Evolutionary conservation across 495 filamentous ascomycete genomes (phyloP).

Genomic region (Aspergillus baeticus): DNA sequence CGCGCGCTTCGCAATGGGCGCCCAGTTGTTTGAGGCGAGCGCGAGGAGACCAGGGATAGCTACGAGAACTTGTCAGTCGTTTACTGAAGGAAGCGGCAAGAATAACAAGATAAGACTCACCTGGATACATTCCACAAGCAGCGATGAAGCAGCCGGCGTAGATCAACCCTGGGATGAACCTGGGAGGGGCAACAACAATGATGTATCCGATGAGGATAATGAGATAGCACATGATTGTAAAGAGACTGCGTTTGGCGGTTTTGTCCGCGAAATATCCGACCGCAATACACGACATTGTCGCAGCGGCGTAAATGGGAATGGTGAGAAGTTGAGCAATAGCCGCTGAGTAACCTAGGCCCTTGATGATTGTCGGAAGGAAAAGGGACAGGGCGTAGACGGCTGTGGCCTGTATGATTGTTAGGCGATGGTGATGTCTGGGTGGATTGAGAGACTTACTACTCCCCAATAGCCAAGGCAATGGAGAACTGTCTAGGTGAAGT

Average conservation of each 20-base stretch:
- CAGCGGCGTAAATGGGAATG: slow-evolving; percentile 24
- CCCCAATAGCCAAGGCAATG: too few relatives aligned
- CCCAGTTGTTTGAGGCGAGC: slow-evolving; percentile 70
- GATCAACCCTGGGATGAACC: background rate
- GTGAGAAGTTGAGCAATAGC: slow-evolving; percentile 71
- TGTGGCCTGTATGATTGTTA: too few relatives aligned
- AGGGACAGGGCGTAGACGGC: slow-evolving; percentile 67
- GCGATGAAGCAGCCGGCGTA: background rate
- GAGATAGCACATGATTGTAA: background rate
- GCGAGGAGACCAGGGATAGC: slow-evolving; percentile 62
- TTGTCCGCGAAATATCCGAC: background rate
- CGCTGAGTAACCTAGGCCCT: slow-evolving; percentile 57
- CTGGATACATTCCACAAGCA: background rate
- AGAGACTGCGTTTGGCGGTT: background rate
- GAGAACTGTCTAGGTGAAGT: slow-evolving; percentile 26
- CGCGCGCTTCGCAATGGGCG: slow-evolving; percentile 66
- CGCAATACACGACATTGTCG: background rate
- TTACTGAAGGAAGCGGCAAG: background rate
- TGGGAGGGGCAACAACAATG: background rate
- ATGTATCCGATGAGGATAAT: background rate
- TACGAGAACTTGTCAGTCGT: slow-evolving; percentile 30
- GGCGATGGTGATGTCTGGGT: background rate
- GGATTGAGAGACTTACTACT: slow-evolving; percentile 28
- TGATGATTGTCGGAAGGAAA: slow-evolving; percentile 72
- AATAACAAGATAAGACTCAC: too few relatives aligned